Percentiles rank a stretch among this genome's conserved stretches.
Conservation (phyloP, 2,329 filamentous ascomycete genomes). For the Fusarium longipes region DNA sequence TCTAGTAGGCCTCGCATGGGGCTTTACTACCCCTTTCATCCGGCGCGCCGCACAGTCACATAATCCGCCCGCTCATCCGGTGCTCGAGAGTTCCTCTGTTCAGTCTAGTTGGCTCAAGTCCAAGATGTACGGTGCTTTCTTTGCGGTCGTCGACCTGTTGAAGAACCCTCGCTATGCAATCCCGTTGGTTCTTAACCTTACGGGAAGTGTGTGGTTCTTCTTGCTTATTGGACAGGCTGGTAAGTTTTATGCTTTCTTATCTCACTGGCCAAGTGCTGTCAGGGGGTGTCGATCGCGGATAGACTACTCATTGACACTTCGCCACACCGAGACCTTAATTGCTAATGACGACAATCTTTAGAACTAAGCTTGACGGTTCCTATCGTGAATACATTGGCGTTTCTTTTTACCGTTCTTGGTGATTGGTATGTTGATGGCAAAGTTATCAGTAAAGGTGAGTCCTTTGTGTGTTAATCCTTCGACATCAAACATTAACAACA, state of each 20-base stretch:
- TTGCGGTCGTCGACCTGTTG: conserved; percentile 81
- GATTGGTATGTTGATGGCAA: conserved; percentile 97
- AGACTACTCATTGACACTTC: conserved; percentile 25
- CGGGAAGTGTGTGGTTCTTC: conserved; percentile 97
- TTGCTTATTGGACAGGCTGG: conserved; percentile 91
- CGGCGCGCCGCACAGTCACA: conserved; percentile 83
- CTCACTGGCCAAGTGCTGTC: conserved; percentile 10
- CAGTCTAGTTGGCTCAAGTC: conserved; percentile 69
- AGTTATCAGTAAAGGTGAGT: conserved; percentile 81
- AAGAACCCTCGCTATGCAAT: conserved; percentile 85
- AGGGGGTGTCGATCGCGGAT: conserved; percentile 30
- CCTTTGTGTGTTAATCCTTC: background rate
- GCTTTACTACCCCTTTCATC: conserved; percentile 92
- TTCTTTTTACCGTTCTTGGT: conserved; percentile 93
- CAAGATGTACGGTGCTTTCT: conserved; percentile 73
- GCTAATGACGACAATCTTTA: conserved; percentile 51
- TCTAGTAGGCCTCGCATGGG: conserved; percentile 92
- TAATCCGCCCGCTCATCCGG: conserved; percentile 68
- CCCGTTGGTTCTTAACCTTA: conserved; percentile 87
- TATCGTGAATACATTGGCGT: conserved; percentile 93
- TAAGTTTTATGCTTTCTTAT: conserved; percentile 56
- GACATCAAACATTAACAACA: background rate
- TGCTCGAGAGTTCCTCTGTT: conserved; percentile 63
- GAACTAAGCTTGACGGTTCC: conserved; percentile 94
- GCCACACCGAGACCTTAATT: conserved; percentile 15